Evolutionary conservation across 495 filamentous ascomycete genomes (phyloP).

Genomic region (Talaromyces proteolyticus): DNA sequence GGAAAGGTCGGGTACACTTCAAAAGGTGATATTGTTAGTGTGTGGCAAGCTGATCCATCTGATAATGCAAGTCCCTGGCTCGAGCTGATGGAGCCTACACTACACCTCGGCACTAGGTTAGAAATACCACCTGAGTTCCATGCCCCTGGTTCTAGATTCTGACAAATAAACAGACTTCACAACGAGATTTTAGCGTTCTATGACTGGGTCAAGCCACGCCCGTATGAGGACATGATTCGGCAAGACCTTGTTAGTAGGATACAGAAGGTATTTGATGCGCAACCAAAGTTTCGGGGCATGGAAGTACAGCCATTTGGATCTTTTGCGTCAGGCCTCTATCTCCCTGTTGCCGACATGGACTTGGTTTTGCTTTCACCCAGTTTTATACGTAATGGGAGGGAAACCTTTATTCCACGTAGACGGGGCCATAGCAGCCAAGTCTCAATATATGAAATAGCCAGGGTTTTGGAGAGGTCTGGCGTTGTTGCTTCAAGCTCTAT

Average conservation of each 20-base stretch:
- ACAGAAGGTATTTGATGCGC: constrained; percentile 36
- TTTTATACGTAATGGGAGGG: constrained; percentile 41
- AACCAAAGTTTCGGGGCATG: constrained; percentile 42
- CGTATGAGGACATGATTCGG: constrained; percentile 71
- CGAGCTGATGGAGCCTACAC: constrained; percentile 15
- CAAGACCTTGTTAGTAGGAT: constrained; percentile 63
- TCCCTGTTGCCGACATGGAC: constrained; percentile 92
- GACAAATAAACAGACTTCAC: constrained; percentile 50
- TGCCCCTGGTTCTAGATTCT: too few species aligned
- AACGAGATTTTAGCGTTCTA: constrained; percentile 87
- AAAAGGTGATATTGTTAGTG: constrained; percentile 42
- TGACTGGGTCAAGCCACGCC: constrained; percentile 68
- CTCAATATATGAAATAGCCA: constrained; percentile 42
- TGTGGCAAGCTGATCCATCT: constrained; percentile 48
- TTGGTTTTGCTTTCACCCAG: constrained; percentile 70
- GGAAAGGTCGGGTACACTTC: constrained; percentile 38
- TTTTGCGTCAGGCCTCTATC: constrained; percentile 82
- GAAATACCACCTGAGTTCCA: too few species aligned
- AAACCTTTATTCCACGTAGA: constrained; percentile 36
- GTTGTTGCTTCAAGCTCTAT: constrained; percentile 47
- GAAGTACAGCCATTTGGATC: constrained; percentile 78
- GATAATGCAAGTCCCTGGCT: constrained; percentile 59
- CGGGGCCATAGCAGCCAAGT: constrained; percentile 13
- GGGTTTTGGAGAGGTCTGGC: constrained; percentile 38
- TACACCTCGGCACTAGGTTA: constrained; percentile 29